Evolutionary conservation across 2,329 filamentous ascomycete genomes (phyloP).

Genomic region (Clonostachys chloroleuca): DNA sequence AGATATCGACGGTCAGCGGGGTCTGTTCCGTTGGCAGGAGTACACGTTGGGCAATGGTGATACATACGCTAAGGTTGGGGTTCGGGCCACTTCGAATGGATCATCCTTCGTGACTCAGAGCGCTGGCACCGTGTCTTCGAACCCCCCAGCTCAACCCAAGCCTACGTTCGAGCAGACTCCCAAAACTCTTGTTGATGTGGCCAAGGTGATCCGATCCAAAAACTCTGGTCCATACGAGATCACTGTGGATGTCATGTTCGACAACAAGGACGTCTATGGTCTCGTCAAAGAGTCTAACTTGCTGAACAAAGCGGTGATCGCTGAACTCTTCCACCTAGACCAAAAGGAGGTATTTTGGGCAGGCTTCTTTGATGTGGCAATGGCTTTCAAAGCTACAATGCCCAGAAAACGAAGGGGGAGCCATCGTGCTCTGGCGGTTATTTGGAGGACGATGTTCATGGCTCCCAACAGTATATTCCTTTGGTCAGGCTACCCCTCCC

Average conservation of each 20-base stretch:
- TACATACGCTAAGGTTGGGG: background rate
- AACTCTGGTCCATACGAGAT: slow-evolving; percentile 44
- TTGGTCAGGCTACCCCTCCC: slow-evolving; percentile 5
- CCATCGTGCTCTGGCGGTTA: slow-evolving; percentile 13
- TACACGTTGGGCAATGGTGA: slow-evolving; percentile 14
- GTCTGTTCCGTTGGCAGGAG: background rate
- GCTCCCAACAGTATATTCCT: slow-evolving; percentile 16
- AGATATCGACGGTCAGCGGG: too few relatives aligned
- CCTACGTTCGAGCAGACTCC: slow-evolving; percentile 13
- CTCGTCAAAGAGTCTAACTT: slow-evolving; percentile 24
- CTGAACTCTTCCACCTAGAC: too few relatives aligned
- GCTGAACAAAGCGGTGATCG: slow-evolving; percentile 9
- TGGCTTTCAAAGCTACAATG: slow-evolving; percentile 41
- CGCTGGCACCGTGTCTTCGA: slow-evolving; percentile 8
- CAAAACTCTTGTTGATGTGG: slow-evolving; percentile 18
- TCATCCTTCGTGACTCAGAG: too few relatives aligned
- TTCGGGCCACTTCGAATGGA: too few relatives aligned
- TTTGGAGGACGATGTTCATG: slow-evolving; percentile 22
- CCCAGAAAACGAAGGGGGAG: slow-evolving; percentile 7
- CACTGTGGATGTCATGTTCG: slow-evolving; percentile 44
- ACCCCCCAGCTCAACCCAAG: slow-evolving; percentile 43
- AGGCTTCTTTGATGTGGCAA: slow-evolving; percentile 37
- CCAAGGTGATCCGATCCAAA: slow-evolving; percentile 37
- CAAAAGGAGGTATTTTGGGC: slow-evolving; percentile 20
- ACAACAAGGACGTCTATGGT: slow-evolving; percentile 20